These are phyloP conservation scores for Colletotrichum eremochloae DNA, from an alignment of 2,329 filamentous ascomycete species.

Conservation along the genomic window DNA sequence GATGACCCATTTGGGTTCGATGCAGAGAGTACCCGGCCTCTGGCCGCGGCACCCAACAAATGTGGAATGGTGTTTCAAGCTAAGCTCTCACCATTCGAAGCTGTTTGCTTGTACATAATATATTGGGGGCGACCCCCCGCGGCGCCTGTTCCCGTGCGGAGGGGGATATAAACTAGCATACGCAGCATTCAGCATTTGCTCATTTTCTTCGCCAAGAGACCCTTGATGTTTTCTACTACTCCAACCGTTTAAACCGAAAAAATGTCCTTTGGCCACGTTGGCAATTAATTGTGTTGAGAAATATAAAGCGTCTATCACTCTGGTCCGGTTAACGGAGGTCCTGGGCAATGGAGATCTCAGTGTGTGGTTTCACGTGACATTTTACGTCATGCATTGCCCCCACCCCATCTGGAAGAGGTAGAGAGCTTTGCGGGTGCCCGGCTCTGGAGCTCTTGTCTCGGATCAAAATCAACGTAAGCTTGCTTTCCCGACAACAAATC, in stretches of 20 bases:
- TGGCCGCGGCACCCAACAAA: slow-evolving; percentile 3
- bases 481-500: slow-evolving; percentile 24
- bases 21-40: slow-evolving; percentile 15
- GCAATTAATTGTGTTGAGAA: slow-evolving; percentile 11
- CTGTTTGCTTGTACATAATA: slow-evolving; percentile 40
- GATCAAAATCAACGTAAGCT: slow-evolving; percentile 27
- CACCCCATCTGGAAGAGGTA: background rate
- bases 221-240: background rate
- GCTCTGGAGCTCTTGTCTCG: slow-evolving; percentile 30
- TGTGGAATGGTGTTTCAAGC: slow-evolving; percentile 24
- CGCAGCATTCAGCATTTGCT: background rate
- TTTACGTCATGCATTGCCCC: slow-evolving; percentile 38
- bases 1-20: slow-evolving; percentile 31
- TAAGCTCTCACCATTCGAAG: slow-evolving; percentile 32
- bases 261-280: slow-evolving; percentile 6
- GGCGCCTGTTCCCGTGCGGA: slow-evolving; percentile 5
- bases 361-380: slow-evolving; percentile 34
- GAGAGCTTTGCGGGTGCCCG: slow-evolving; percentile 18
- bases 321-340: background rate
- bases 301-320: slow-evolving; percentile 13
- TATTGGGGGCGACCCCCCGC: slow-evolving; percentile 21
- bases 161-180: slow-evolving; percentile 6
- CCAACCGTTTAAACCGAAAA: background rate
- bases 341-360: slow-evolving; percentile 7
- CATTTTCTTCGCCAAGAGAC: background rate